Conservation (phyloP, 1,139 yeast species). For the Pichia sp. region DNA sequence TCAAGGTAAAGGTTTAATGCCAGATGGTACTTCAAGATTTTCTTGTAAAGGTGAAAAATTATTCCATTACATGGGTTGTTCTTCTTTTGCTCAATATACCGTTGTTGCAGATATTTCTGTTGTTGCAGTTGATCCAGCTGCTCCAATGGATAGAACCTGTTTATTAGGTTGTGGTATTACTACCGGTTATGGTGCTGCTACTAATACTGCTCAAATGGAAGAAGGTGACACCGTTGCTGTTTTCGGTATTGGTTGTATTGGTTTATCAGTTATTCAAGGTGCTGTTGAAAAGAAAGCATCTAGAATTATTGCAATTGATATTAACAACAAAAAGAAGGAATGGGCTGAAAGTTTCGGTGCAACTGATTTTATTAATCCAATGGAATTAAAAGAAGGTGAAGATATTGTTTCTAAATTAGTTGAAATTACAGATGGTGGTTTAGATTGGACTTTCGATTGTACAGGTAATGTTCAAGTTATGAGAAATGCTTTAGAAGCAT, state of each 20-base stretch:
- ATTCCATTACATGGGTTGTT: constrained; percentile 95
- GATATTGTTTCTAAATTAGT: constrained; percentile 78
- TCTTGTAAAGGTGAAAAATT: constrained; percentile 75
- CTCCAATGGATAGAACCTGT: constrained; percentile 83
- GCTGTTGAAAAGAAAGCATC: constrained; percentile 78
- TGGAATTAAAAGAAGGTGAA: constrained; percentile 58
- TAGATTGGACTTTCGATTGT: constrained; percentile 94
- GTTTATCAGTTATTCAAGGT: constrained; percentile 93
- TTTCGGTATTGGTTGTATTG: constrained; percentile 97
- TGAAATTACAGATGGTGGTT: constrained; percentile 93
- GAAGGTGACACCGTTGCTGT: constrained; percentile 93
- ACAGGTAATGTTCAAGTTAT: constrained; percentile 93
- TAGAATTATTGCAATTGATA: constrained; percentile 80
- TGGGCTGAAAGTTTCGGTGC: constrained; percentile 94
- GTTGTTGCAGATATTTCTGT: constrained; percentile 98
- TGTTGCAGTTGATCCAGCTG: constrained; percentile 81
- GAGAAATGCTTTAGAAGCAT: constrained; percentile 94
- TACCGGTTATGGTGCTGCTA: constrained; percentile 97
- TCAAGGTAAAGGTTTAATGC: constrained; percentile 89
- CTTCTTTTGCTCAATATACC: constrained; percentile 93
- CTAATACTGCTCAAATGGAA: constrained; percentile 87
- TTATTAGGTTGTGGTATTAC: constrained; percentile 97
- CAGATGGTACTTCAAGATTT: constrained; percentile 92
- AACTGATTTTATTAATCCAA: constrained; percentile 86
- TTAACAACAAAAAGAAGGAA: constrained; percentile 73